phyloP scores from a whole-genome alignment of 2,329 filamentous ascomycete species.

The Rhytidhysteron rufulum region DNA sequence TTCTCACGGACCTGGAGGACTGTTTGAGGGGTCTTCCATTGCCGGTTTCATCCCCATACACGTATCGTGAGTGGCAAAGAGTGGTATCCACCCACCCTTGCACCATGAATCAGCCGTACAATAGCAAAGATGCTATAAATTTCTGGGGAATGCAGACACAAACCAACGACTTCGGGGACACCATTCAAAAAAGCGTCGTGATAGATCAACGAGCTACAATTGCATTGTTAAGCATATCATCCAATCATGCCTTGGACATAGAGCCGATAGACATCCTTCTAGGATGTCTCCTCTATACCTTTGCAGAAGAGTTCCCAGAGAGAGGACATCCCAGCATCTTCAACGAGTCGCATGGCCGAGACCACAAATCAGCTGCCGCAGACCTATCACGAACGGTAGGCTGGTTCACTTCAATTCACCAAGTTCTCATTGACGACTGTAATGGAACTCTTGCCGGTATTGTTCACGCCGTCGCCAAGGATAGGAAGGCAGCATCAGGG shows the following conservation, averaged over 20 bases:
- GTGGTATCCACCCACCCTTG: slow-evolving; percentile 24
- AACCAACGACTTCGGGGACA: slow-evolving; percentile 37
- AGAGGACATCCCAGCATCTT: slow-evolving; percentile 40
- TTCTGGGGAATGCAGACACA: slow-evolving; percentile 34
- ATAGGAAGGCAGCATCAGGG: slow-evolving; percentile 40
- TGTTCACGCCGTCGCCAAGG: slow-evolving; percentile 37
- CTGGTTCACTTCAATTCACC: slow-evolving; percentile 18
- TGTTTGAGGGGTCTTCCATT: slow-evolving; percentile 11
- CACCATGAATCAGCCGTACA: not conserved
- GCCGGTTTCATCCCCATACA: not conserved
- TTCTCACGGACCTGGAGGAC: slow-evolving; percentile 29
- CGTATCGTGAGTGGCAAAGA: slow-evolving; percentile 29
- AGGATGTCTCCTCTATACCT: slow-evolving; percentile 50
- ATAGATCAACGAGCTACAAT: slow-evolving; percentile 3
- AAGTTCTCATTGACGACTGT: not conserved
- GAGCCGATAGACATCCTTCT: slow-evolving; percentile 50
- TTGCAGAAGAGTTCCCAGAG: slow-evolving; percentile 50
- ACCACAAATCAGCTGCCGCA: slow-evolving; percentile 13
- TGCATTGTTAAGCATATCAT: slow-evolving; percentile 7
- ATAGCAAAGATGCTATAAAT: slow-evolving; percentile 17
- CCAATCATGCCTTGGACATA: slow-evolving; percentile 43
- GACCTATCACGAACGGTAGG: slow-evolving; percentile 19
- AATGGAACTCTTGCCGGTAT: slow-evolving; percentile 32
- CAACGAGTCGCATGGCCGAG: slow-evolving; percentile 18
- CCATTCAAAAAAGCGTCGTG: slow-evolving; percentile 21